phyloP scores from a whole-genome alignment of 164 flowering plant genomes.

The Cinnamomum chago region DNA sequence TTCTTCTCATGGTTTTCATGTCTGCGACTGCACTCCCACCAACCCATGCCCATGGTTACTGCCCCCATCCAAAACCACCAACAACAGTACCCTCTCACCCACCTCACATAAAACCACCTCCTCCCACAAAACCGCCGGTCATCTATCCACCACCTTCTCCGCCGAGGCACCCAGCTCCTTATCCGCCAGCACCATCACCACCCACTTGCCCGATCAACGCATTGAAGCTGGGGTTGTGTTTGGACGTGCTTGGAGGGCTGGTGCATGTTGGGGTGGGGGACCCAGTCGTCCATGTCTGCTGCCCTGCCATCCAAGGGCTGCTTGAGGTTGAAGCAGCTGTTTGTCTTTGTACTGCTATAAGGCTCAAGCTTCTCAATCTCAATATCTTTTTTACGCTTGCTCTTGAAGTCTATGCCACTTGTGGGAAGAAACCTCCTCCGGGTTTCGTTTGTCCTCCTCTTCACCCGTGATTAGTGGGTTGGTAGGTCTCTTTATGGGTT shows the following conservation, averaged over 20 bases:
- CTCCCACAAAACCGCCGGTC: conserved; percentile 10
- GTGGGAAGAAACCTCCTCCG: conserved; percentile 74
- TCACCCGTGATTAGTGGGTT: neutral
- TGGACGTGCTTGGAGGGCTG: conserved; percentile 80
- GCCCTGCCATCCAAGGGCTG: conserved; percentile 75
- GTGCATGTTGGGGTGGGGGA: conserved; percentile 76
- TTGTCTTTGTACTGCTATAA: conserved; percentile 72
- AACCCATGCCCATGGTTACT: conserved; percentile 39
- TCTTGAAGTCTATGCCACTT: conserved; percentile 58
- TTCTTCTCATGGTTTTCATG: conserved; percentile 44
- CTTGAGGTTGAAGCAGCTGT: conserved; percentile 89
- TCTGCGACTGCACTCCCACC: conserved; percentile 39
- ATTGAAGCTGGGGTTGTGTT: conserved; percentile 67
- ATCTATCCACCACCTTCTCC: conserved; percentile 16
- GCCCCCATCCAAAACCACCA: conserved; percentile 20
- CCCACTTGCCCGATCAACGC: conserved; percentile 69
- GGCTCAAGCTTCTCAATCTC: conserved; percentile 71
- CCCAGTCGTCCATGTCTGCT: conserved; percentile 66
- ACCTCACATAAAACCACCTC: neutral
- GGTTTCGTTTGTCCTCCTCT: conserved; percentile 64
- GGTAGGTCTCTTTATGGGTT: too few relatives aligned
- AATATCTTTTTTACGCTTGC: conserved; percentile 78
- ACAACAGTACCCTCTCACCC: conserved; percentile 3
- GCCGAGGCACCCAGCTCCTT: neutral
- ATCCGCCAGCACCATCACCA: conserved; percentile 29